A percentile compares a stretch with the other conserved stretches of the same genome.
Evolutionary conservation across 2,329 filamentous ascomycete genomes (phyloP).

Genomic region (Penicillium hesseltinei): DNA sequence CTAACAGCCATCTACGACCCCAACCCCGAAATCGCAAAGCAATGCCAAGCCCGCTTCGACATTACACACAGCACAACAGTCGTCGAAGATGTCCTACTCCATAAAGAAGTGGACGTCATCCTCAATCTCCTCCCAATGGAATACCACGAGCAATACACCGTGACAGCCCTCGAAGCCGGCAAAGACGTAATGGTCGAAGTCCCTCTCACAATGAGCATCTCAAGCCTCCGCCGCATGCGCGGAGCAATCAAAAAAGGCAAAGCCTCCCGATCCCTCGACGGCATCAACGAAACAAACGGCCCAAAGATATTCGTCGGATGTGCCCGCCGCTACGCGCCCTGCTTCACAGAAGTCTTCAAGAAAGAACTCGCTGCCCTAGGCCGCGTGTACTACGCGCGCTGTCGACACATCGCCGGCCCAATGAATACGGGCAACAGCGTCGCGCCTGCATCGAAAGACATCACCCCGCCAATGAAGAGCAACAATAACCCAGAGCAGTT

Average conservation of each 20-base stretch:
- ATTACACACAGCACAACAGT: conserved; percentile 35
- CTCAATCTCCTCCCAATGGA: conserved; percentile 58
- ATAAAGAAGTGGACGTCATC: conserved; percentile 42
- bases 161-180: conserved; percentile 52
- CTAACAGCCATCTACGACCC: conserved; percentile 53
- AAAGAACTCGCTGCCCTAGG: conserved; percentile 53
- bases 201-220: conserved; percentile 53
- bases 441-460: neutral
- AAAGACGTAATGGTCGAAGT: conserved; percentile 63
- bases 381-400: conserved; percentile 56
- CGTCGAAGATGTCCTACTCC: conserved; percentile 50
- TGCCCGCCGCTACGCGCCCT: conserved; percentile 60
- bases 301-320: conserved; percentile 58
- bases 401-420: conserved; percentile 54
- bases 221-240: conserved; percentile 48
- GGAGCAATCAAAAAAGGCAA: conserved; percentile 37
- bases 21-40: conserved; percentile 9
- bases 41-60: conserved; percentile 14
- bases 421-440: conserved; percentile 23
- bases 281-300: conserved; percentile 41
- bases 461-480: neutral
- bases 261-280: conserved; percentile 14
- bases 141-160: conserved; percentile 53
- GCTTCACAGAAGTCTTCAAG: conserved; percentile 54
- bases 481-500: conserved; percentile 7